Conservation (phyloP, 2,329 filamentous ascomycete species). For the Zopfia rhizophila region DNA sequence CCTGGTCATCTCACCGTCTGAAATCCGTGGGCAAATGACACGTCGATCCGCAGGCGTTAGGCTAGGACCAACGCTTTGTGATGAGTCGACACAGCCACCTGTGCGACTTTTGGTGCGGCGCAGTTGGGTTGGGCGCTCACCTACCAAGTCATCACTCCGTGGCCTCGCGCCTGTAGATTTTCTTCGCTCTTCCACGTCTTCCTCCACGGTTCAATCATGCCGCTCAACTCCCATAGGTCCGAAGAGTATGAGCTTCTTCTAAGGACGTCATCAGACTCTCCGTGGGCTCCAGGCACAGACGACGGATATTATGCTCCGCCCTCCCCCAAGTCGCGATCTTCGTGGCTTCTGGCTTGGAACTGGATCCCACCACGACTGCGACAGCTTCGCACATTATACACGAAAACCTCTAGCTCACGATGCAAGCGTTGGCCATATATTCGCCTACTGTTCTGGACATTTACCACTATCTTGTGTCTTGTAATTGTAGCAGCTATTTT, state of each 20-base stretch:
- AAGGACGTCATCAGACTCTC: slow-evolving; percentile 11
- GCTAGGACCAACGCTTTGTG: too few species aligned
- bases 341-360: slow-evolving; percentile 1
- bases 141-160: too few species aligned
- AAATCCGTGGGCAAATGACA: too few species aligned
- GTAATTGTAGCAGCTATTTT: slow-evolving; percentile 43
- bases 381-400: slow-evolving; percentile 1
- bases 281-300: slow-evolving; percentile 4
- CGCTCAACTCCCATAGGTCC: slow-evolving; percentile 3
- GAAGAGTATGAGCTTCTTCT: slow-evolving; percentile 17
- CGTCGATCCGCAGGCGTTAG: too few species aligned
- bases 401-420: slow-evolving; percentile 1
- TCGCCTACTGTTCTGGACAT: slow-evolving; percentile 5
- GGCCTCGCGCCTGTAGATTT: too few species aligned
- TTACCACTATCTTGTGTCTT: slow-evolving; percentile 8
- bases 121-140: too few species aligned
- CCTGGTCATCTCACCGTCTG: too few species aligned
- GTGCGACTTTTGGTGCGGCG: too few species aligned
- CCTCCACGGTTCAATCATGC: too few species aligned
- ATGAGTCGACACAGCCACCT: too few species aligned
- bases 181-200: too few species aligned
- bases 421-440: slow-evolving; percentile 6
- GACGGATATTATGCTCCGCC: slow-evolving; percentile 3
- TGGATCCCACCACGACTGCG: slow-evolving; percentile 2
- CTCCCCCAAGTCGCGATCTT: background rate